Base-by-base conservation (phyloP, 208 protist species). In the Crithidia thermophila region DNA sequence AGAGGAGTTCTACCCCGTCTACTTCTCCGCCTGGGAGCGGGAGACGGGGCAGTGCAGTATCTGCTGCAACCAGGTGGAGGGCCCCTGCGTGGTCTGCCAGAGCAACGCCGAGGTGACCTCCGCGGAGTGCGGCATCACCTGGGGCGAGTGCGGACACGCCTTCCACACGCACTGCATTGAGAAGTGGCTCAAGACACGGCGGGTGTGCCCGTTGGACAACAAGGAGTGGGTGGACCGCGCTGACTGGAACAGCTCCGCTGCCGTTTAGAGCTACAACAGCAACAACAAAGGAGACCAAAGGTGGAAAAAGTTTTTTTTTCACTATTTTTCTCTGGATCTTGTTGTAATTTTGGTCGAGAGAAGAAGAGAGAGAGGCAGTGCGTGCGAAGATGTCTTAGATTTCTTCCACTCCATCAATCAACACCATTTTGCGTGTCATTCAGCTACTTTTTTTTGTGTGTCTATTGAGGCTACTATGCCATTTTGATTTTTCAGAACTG, bases 151-250 rank as follows among this genome's bases (percentile, higher is more conserved):
- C 83, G 98, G 98, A 43, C 98, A 99, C 72, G 97, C 97, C 18
- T 99, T 99, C 79, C 98, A 99, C 73, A 95, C 97, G 56, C 98
- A 99, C 86, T 99, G 98, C 78, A 99, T 99, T 62, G 95, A 97
- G 18, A 85, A 94, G n/a, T 99, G 98, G 98, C 88, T 99, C 28
- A 98, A 98, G 71, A 98, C 97, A 18, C 90, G 97, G 27, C 79
- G 98, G 43, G 95, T 99, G 23, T 99, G 98, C 76, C 98, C 98
- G 13, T 73, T 99, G 4, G 96, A 97, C 78, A 99, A 99, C 67
- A 61, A 88, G 53, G 91, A 97, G 46, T 98, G 95, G 98, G 82
- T 98, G 64, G 98, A 98, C 31, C 77, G 83, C 33, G 43, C 33
- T 18, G 72, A 82, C 20, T 87, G 86, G 81, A 87, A 81, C 40